Base-by-base conservation (phyloP, 306 rosid genomes). In the Castanopsis chinensis region DNA sequence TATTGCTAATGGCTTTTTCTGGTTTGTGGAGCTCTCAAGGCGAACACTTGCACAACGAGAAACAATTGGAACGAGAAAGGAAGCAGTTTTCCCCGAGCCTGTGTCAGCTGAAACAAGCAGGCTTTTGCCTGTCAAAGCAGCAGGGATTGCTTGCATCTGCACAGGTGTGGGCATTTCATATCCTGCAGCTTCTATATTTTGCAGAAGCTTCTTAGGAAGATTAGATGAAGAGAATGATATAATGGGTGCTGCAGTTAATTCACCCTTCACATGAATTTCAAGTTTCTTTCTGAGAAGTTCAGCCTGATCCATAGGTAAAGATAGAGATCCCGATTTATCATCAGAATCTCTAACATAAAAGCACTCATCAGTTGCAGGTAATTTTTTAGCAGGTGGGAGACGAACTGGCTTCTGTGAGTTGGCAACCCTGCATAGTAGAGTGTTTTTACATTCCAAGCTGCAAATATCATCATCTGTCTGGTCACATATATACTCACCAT, bases 121-220 rank as follows among this genome's bases (percentile, higher is more conserved):
- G 86, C 78, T 91, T 86, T 86, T 93, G 18, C 97, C 90, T 30
- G 5, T 43, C 88, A 84, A 84, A 76, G 97, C 91, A 80, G 91
- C 88, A 35, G 98, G 98, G 20, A 93, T 89, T 77, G 97, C 93
- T 87, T 93, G 98, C 98, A 91, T 93, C 84, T 93, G 98, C 28
- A 93, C 93, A 81, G 98, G 89, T 8, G 97, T 91, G 68, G 97
- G 98, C 90, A 90, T 72, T 67, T 90, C 94, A 82, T 88, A 93
- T 14, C 97, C 92, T 49, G 92, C 91, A 30, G 91, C 83, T 82
- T 93, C 97, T 69, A 91, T 80, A 80, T 91, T 93, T 76, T 91
- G 88, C 61, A 87, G 88, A 55, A 93, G 97, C 84, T 87, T 88
- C 27, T 81, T 89, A 45, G 92, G 94, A 78, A 90, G 87, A 81